A percentile compares a stretch with the other conserved stretches of the same genome.
These are phyloP conservation scores for Ambrosia artemisiifolia DNA, from an alignment of 129 eudicot genomes.

Conservation along the genomic window DNA sequence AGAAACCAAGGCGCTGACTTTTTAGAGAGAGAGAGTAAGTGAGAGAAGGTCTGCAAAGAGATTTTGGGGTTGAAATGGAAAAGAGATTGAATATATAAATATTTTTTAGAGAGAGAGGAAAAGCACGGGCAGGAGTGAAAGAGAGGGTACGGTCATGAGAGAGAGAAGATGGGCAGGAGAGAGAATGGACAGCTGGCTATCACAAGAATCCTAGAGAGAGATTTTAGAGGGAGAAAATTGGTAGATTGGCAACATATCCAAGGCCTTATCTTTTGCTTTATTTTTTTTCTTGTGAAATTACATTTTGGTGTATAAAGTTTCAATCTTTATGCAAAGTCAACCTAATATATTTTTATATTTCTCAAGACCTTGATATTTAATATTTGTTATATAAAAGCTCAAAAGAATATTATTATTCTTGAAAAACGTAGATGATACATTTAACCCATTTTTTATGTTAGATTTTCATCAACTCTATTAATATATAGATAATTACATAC, in stretches of 20 bases:
- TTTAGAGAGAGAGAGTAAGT: constrained; percentile 35
- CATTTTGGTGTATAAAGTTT: constrained; percentile 26
- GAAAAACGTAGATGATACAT: too few relatives aligned
- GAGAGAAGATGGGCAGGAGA: constrained; percentile 24
- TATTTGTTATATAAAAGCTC: too few relatives aligned
- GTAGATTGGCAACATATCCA: not conserved
- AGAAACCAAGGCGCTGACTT: constrained; percentile 94
- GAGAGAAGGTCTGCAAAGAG: constrained; percentile 2
- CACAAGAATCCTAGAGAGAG: constrained; percentile 40
- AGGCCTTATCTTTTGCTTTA: constrained; percentile 22
- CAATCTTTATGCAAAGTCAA: not conserved
- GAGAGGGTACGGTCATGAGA: constrained; percentile 18
- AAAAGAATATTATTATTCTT: too few relatives aligned
- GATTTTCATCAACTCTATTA: too few relatives aligned
- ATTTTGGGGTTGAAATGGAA: constrained; percentile 37
- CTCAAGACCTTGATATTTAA: too few relatives aligned
- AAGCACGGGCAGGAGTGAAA: constrained; percentile 31
- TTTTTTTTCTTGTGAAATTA: constrained; percentile 14
- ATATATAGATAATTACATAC: too few relatives aligned
- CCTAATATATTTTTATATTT: not conserved
- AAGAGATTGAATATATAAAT: constrained; percentile 23
- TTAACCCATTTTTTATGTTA: too few relatives aligned
- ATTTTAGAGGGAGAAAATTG: constrained; percentile 6
- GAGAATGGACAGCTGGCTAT: constrained; percentile 27
- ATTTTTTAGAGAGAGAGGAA: constrained; percentile 31